These are phyloP conservation scores for Claviceps sp. DNA, from an alignment of 2,329 filamentous ascomycete genomes.

Conservation along the genomic window DNA sequence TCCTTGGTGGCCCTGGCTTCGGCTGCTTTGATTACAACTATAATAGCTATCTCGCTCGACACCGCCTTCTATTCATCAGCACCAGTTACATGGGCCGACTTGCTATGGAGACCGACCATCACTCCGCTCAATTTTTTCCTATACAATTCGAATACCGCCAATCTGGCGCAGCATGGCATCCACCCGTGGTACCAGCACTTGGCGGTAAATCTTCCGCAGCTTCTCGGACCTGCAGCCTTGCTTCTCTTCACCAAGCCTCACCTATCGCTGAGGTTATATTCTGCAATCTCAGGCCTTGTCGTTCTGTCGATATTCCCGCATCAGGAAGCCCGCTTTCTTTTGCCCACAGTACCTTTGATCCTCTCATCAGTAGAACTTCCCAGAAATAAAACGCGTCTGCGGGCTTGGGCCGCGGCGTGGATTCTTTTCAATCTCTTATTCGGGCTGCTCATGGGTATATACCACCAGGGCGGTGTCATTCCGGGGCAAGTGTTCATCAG, in stretches of 20 bases:
- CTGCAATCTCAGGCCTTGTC: constrained; percentile 58
- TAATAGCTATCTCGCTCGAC: constrained; percentile 67
- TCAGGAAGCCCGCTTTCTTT: constrained; percentile 66
- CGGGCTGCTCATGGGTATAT: constrained; percentile 64
- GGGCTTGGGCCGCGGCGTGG: constrained; percentile 50
- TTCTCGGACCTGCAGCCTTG: constrained; percentile 56
- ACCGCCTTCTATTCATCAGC: constrained; percentile 66
- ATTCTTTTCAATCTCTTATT: constrained; percentile 55
- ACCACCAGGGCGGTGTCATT: constrained; percentile 69
- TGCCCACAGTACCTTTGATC: constrained; percentile 64
- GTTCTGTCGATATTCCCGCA: constrained; percentile 64
- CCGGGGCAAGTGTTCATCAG: constrained; percentile 65
- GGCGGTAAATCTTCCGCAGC: constrained; percentile 53
- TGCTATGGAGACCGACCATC: constrained; percentile 53
- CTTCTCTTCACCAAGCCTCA: constrained; percentile 46
- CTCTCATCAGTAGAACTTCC: constrained; percentile 60
- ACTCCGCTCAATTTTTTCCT: constrained; percentile 66
- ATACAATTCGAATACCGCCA: constrained; percentile 59
- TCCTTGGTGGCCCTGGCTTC: constrained; percentile 50
- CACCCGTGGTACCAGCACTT: constrained; percentile 71
- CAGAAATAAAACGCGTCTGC: constrained; percentile 32
- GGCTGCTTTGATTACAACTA: constrained; percentile 53
- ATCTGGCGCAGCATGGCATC: constrained; percentile 62
- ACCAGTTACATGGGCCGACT: constrained; percentile 49
- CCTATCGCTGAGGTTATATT: constrained; percentile 50